Conservation (phyloP, 2,329 filamentous ascomycete genomes). For the Sporothrix luriei region DNA sequence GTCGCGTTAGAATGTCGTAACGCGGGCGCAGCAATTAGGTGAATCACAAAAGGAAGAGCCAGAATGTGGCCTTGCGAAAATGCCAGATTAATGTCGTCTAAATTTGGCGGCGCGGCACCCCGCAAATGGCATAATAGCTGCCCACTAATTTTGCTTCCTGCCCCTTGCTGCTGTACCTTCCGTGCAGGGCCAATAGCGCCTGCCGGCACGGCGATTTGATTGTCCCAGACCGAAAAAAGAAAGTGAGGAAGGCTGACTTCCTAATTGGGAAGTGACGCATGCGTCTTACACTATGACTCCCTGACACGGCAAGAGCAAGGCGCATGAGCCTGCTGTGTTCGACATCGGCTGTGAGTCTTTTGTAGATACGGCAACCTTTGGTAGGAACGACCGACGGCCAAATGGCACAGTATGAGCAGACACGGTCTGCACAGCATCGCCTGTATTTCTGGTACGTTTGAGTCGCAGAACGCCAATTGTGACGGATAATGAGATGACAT, state of each 20-base stretch:
- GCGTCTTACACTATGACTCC: slow-evolving; percentile 22
- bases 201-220: slow-evolving; percentile 16
- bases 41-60: slow-evolving; percentile 2
- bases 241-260: neutral
- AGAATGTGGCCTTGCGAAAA: neutral
- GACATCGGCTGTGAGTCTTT: neutral
- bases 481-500: neutral
- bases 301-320: neutral
- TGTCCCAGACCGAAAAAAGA: slow-evolving; percentile 23
- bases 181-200: neutral
- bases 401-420: slow-evolving; percentile 3
- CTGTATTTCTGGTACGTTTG: too few species aligned
- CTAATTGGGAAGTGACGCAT: slow-evolving; percentile 19
- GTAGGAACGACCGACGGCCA: slow-evolving; percentile 4
- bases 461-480: neutral
- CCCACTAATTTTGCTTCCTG: slow-evolving; percentile 16
- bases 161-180: slow-evolving; percentile 6
- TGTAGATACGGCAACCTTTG: neutral
- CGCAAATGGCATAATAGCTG: slow-evolving; percentile 29
- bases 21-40: neutral
- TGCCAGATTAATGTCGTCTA: slow-evolving; percentile 8
- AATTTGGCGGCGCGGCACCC: slow-evolving; percentile 25
- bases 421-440: neutral
- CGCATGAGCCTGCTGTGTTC: neutral
- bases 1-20: neutral